phyloP scores from a whole-genome alignment of 129 eudicot genomes.

The Flaveria bidentis region DNA sequence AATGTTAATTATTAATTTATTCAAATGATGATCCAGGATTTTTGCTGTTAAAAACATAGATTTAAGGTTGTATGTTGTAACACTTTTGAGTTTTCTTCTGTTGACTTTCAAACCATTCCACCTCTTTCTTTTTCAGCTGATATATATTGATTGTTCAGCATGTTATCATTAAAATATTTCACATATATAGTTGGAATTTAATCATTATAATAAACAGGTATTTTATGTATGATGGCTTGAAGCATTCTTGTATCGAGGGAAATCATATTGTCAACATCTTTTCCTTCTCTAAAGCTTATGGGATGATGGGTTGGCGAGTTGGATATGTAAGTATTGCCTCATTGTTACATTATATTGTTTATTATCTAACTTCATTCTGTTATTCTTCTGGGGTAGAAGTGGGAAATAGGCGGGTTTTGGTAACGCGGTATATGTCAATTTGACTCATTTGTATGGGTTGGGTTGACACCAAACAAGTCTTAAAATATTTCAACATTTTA shows the following conservation, averaged over 20 bases:
- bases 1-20: neutral
- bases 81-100: neutral
- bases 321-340: conserved; percentile 80
- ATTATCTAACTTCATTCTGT: neutral
- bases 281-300: conserved; percentile 98
- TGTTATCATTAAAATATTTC: neutral
- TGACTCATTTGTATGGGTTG: neutral
- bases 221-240: conserved; percentile 97
- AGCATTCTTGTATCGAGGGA: conserved; percentile 85
- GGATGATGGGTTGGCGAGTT: conserved; percentile 99
- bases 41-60: neutral
- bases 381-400: neutral
- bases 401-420: conserved; percentile 2
- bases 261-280: conserved; percentile 86
- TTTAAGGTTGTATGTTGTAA: neutral
- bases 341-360: conserved; percentile 13
- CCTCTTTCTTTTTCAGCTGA: neutral
- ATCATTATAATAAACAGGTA: conserved; percentile 51
- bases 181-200: neutral
- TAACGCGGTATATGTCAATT: neutral
- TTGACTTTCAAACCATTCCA: neutral
- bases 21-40: neutral
- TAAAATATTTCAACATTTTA: neutral
- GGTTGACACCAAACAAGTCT: neutral
- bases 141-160: neutral